These are phyloP conservation scores for Saksenaea oblongispora DNA, from an alignment of 371 early-diverging fungal species.

Conservation along the genomic window DNA sequence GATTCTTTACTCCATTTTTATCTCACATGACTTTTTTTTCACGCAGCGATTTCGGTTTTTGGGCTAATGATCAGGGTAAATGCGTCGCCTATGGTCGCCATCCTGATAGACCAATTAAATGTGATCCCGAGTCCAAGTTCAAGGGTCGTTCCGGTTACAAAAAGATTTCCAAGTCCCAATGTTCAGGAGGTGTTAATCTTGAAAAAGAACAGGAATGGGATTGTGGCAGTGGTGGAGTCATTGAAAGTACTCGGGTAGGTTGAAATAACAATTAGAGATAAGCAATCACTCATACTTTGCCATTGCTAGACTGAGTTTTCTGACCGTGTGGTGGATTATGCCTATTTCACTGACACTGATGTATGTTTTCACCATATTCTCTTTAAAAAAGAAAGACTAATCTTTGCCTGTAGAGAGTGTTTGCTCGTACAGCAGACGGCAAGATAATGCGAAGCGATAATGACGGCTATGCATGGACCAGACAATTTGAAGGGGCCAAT, in stretches of 20 bases:
- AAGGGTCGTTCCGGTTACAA: slow-evolving; percentile 73
- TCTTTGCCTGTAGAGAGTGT: slow-evolving; percentile 31
- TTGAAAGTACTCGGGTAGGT: slow-evolving; percentile 25
- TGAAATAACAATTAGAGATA: neutral
- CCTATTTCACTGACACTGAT: slow-evolving; percentile 65
- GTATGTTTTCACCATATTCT: slow-evolving; percentile 13
- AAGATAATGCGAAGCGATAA: slow-evolving; percentile 68
- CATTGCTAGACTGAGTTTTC: slow-evolving; percentile 44
- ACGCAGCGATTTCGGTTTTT: slow-evolving; percentile 74
- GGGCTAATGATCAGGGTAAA: slow-evolving; percentile 63
- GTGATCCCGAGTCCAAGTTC: slow-evolving; percentile 56
- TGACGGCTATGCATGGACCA: slow-evolving; percentile 77
- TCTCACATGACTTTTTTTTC: neutral
- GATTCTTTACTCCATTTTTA: neutral
- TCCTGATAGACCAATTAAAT: slow-evolving; percentile 66
- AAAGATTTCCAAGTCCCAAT: slow-evolving; percentile 57
- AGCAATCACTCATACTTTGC: neutral
- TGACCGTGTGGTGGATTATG: slow-evolving; percentile 55
- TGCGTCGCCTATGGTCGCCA: slow-evolving; percentile 70
- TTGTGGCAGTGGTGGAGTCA: slow-evolving; percentile 34
- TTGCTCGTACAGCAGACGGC: slow-evolving; percentile 58
- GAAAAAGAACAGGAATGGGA: slow-evolving; percentile 51
- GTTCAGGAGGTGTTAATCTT: slow-evolving; percentile 67
- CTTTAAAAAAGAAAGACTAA: neutral
- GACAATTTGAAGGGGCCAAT: slow-evolving; percentile 32